phyloP scores from a whole-genome alignment of 192 early-diverging fungal species.

The Podochytrium sp. region DNA sequence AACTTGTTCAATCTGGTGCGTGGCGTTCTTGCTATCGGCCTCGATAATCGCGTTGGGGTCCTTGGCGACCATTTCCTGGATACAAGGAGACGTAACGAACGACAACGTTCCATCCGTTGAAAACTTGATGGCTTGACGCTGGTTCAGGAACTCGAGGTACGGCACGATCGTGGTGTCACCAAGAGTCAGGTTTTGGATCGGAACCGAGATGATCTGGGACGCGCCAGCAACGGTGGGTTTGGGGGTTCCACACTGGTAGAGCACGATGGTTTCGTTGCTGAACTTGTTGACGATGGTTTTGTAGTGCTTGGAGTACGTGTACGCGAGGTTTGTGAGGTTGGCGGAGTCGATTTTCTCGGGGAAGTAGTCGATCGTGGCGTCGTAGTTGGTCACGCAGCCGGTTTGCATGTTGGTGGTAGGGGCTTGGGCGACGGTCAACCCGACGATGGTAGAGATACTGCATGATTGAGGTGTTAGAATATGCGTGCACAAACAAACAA shows the following conservation, averaged over 20 bases:
- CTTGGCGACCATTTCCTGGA: constrained; percentile 32
- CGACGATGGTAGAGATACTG: too few species aligned
- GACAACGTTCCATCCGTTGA: constrained; percentile 19
- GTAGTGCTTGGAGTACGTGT: constrained; percentile 51
- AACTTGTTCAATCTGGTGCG: neutral
- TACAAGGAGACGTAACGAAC: constrained; percentile 42
- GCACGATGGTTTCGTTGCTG: constrained; percentile 33
- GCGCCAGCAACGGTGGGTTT: constrained; percentile 31
- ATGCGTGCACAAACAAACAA: too few species aligned
- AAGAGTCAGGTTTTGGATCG: constrained; percentile 34
- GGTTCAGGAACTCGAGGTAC: constrained; percentile 45
- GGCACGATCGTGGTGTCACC: constrained; percentile 45
- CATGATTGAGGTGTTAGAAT: too few species aligned
- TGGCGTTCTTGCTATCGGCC: neutral
- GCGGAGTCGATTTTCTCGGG: constrained; percentile 33
- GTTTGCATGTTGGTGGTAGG: neutral
- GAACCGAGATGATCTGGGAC: constrained; percentile 35
- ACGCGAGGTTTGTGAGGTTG: constrained; percentile 28
- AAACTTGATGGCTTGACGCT: constrained; percentile 39
- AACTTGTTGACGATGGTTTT: constrained; percentile 46
- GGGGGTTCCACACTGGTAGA: constrained; percentile 54
- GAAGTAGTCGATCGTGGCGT: constrained; percentile 30
- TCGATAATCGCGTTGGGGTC: neutral
- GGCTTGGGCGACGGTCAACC: constrained; percentile 16
- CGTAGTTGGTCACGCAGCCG: constrained; percentile 5